Conservation (phyloP, 345 rosid genomes). For the Populus deltoides region DNA sequence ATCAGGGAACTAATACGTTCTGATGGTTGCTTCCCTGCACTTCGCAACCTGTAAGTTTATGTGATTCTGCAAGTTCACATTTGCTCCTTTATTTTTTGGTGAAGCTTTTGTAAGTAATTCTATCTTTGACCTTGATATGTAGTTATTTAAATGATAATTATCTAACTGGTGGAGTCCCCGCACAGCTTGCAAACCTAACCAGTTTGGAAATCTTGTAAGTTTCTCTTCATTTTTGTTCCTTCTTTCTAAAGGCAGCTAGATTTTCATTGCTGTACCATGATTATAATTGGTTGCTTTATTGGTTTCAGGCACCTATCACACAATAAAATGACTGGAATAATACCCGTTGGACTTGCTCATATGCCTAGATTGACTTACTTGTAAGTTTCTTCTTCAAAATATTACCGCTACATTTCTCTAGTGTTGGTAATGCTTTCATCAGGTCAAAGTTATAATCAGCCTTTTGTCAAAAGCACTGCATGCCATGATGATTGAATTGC, state of each 20-base stretch:
- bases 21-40: slow-evolving; percentile 82
- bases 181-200: slow-evolving; percentile 83
- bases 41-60: slow-evolving; percentile 76
- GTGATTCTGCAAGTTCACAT: background rate
- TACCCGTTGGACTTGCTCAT: slow-evolving; percentile 69
- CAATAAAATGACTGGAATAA: slow-evolving; percentile 77
- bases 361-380: slow-evolving; percentile 76
- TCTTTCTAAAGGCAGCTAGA: background rate
- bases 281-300: slow-evolving; percentile 10
- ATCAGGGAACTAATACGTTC: slow-evolving; percentile 83
- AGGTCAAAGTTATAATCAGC: background rate
- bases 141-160: slow-evolving; percentile 89
- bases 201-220: slow-evolving; percentile 90
- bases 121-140: slow-evolving; percentile 9
- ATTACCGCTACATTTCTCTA: background rate
- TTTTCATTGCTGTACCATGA: background rate
- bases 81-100: background rate
- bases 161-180: slow-evolving; percentile 89
- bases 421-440: background rate
- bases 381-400: slow-evolving; percentile 43
- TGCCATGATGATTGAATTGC: background rate
- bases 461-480: background rate
- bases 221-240: background rate
- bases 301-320: slow-evolving; percentile 69
- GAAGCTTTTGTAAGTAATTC: background rate